A percentile compares a stretch with the other conserved stretches of the same genome.
These are phyloP conservation scores for Taiwanofungus camphoratus DNA, from an alignment of 1,284 basidiomycete genomes.

Conservation along the genomic window DNA sequence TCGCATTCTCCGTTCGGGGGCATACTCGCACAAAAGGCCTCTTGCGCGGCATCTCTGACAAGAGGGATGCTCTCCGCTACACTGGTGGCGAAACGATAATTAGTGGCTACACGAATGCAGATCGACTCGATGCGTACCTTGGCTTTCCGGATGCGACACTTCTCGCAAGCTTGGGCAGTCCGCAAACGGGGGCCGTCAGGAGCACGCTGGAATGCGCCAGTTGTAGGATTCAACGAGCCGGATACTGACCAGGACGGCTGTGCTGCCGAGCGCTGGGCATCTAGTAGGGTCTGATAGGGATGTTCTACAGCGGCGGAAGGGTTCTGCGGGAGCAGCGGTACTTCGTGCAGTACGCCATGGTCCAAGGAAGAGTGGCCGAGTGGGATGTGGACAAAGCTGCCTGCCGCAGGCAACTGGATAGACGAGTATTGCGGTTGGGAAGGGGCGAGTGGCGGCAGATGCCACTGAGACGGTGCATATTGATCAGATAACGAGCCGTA, in stretches of 20 bases:
- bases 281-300: constrained; percentile 4
- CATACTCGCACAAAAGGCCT: constrained; percentile 36
- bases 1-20: constrained; percentile 54
- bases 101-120: neutral
- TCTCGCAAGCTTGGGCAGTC: constrained; percentile 39
- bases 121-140: constrained; percentile 27
- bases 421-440: too few relatives aligned
- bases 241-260: constrained; percentile 35
- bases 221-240: constrained; percentile 52
- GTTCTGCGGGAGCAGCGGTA: too few relatives aligned
- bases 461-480: too few relatives aligned
- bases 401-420: too few relatives aligned
- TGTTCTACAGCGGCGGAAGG: constrained; percentile 1
- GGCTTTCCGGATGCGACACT: constrained; percentile 38
- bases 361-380: too few relatives aligned
- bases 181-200: constrained; percentile 52
- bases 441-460: too few relatives aligned
- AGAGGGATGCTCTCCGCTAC: constrained; percentile 33
- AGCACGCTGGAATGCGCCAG: constrained; percentile 54
- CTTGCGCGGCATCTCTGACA: constrained; percentile 33
- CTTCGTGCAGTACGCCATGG: too few relatives aligned
- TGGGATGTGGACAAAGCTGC: too few relatives aligned
- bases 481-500: too few relatives aligned
- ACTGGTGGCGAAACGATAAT: constrained; percentile 23
- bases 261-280: constrained; percentile 6